These are phyloP conservation scores for Kluyveromyces marxianus DNA, from an alignment of 1,139 yeast species.

Conservation along the genomic window DNA sequence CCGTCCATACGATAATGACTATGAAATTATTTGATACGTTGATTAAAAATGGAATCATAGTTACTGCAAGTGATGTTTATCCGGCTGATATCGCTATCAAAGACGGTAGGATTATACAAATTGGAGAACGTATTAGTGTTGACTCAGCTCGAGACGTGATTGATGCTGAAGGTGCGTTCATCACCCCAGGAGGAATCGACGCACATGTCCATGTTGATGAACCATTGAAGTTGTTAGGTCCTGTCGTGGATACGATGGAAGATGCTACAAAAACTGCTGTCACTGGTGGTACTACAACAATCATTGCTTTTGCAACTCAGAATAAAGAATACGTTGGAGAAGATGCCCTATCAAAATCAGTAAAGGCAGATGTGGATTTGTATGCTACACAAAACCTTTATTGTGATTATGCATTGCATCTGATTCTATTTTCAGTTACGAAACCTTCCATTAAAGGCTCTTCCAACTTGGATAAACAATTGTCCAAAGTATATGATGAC, in stretches of 20 bases:
- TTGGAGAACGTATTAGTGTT: constrained; percentile 29
- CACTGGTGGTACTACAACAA: constrained; percentile 44
- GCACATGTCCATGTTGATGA: constrained; percentile 54
- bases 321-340: constrained; percentile 15
- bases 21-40: neutral
- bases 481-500: constrained; percentile 26
- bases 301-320: constrained; percentile 39
- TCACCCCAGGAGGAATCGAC: constrained; percentile 45
- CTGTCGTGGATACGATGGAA: constrained; percentile 51
- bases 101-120: constrained; percentile 34
- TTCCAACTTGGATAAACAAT: constrained; percentile 23
- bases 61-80: constrained; percentile 14
- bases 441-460: constrained; percentile 26
- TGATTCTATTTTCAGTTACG: constrained; percentile 30
- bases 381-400: constrained; percentile 22
- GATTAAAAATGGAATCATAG: constrained; percentile 12
- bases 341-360: constrained; percentile 26
- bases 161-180: constrained; percentile 39
- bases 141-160: constrained; percentile 31
- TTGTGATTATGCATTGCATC: constrained; percentile 42
- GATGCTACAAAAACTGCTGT: constrained; percentile 57
- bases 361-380: constrained; percentile 29
- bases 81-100: constrained; percentile 33
- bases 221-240: constrained; percentile 26
- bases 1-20: too few relatives aligned